A percentile compares a stretch with the other conserved stretches of the same genome.
Evolutionary conservation across 2,329 filamentous ascomycete species (phyloP).

Genomic region (Colletotrichum sansevieriae): DNA sequence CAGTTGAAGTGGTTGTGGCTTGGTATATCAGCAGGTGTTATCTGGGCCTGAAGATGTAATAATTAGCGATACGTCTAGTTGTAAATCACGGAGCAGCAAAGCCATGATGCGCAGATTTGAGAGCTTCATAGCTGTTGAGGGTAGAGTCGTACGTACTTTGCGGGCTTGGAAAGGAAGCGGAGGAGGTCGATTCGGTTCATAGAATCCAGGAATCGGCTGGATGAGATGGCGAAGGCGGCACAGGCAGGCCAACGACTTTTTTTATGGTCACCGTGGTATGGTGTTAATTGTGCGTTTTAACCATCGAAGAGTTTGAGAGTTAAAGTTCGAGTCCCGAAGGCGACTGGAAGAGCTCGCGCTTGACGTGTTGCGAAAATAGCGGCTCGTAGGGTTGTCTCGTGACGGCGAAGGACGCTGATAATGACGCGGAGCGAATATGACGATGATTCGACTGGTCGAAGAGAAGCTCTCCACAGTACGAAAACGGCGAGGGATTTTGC

Average conservation of each 20-base stretch:
- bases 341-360: not conserved
- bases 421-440: not conserved
- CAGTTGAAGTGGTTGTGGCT: constrained; percentile 12
- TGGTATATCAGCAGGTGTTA: constrained; percentile 35
- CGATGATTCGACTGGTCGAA: not conserved
- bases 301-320: not conserved
- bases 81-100: not conserved
- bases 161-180: constrained; percentile 93
- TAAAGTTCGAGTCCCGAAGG: not conserved
- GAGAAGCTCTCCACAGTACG: constrained; percentile 14
- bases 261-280: constrained; percentile 11
- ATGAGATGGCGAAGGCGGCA: constrained; percentile 19
- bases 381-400: constrained; percentile 4
- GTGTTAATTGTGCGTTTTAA: constrained; percentile 9
- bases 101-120: not conserved
- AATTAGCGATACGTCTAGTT: not conserved
- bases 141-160: constrained; percentile 75
- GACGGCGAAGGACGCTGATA: not conserved
- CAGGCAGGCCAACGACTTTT: constrained; percentile 24
- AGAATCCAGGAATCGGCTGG: constrained; percentile 57
- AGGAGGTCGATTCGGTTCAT: constrained; percentile 94
- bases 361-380: not conserved
- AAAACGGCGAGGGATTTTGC: not conserved
- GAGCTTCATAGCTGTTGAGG: not conserved
- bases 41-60: constrained; percentile 42